phyloP scores from a whole-genome alignment of 2,329 filamentous ascomycete genomes.

The Aspergillus melleus region DNA sequence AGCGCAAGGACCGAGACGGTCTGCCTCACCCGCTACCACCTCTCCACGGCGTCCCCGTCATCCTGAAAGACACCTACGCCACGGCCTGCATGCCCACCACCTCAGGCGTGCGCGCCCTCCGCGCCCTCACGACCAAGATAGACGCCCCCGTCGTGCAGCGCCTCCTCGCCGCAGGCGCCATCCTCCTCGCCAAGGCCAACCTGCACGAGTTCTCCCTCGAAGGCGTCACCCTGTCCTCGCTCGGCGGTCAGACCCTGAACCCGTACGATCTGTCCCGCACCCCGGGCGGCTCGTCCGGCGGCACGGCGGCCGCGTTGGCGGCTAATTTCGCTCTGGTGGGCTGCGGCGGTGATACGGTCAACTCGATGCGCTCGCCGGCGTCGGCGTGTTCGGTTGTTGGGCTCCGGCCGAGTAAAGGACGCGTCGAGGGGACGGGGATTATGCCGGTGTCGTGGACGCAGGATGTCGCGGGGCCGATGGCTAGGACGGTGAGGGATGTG shows the following conservation, averaged over 20 bases:
- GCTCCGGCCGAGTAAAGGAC: constrained; percentile 56
- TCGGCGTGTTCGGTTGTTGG: constrained; percentile 62
- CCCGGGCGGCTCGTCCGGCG: constrained; percentile 64
- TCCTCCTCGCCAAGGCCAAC: constrained; percentile 62
- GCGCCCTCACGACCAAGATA: constrained; percentile 41
- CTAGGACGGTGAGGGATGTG: constrained; percentile 40
- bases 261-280: constrained; percentile 67
- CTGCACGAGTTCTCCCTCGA: constrained; percentile 66
- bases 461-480: constrained; percentile 58
- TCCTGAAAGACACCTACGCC: constrained; percentile 67
- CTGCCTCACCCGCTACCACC: constrained; percentile 8
- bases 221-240: constrained; percentile 61
- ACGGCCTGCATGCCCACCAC: constrained; percentile 59
- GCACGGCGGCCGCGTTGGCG: constrained; percentile 61
- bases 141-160: constrained; percentile 55
- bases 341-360: constrained; percentile 63
- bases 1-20: constrained; percentile 28
- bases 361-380: constrained; percentile 62
- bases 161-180: constrained; percentile 53
- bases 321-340: constrained; percentile 59
- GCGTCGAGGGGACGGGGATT: constrained; percentile 53
- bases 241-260: constrained; percentile 65
- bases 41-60: constrained; percentile 62
- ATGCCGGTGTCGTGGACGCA: constrained; percentile 60
- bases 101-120: constrained; percentile 53